These are phyloP conservation scores for Microcos paniculata DNA, from an alignment of 345 rosid species.

Conservation along the genomic window DNA sequence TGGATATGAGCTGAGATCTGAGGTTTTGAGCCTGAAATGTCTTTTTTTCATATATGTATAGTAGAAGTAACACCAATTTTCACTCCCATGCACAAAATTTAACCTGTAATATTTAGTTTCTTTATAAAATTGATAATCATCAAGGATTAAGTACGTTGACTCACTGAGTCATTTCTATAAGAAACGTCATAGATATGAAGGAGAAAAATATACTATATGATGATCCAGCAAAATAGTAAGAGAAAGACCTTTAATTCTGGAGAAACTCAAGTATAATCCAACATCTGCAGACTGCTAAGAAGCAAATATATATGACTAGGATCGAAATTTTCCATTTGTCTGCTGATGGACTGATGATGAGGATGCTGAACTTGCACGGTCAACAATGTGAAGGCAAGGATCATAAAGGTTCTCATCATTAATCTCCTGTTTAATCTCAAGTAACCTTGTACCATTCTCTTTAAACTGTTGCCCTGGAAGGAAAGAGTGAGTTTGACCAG, in stretches of 20 bases:
- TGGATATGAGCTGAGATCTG: not conserved
- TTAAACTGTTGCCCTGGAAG: conserved; percentile 35
- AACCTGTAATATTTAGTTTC: not conserved
- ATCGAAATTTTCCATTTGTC: conserved; percentile 34
- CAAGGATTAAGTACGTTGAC: not conserved
- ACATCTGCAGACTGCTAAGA: not conserved
- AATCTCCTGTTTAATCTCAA: conserved; percentile 48
- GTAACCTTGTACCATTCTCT: conserved; percentile 26
- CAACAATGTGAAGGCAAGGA: conserved; percentile 32
- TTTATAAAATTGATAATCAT: not conserved
- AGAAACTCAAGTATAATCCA: conserved; percentile 1
- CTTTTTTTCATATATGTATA: not conserved
- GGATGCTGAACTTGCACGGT: conserved; percentile 30
- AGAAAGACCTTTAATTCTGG: conserved; percentile 5
- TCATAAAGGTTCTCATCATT: conserved; percentile 40
- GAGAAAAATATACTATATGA: not conserved
- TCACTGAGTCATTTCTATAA: not conserved
- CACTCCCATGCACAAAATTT: conserved; percentile 1
- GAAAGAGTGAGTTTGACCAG: conserved; percentile 32
- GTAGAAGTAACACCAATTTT: not conserved
- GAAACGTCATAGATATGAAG: not conserved
- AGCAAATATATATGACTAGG: not conserved
- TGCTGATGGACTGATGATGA: conserved; percentile 34
- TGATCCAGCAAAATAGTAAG: not conserved
- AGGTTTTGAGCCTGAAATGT: not conserved